Percentiles rank a stretch among this genome's conserved stretches.
These are phyloP conservation scores for Zizania palustris DNA, from an alignment of 202 grass and related monocot genomes.

Conservation along the genomic window DNA sequence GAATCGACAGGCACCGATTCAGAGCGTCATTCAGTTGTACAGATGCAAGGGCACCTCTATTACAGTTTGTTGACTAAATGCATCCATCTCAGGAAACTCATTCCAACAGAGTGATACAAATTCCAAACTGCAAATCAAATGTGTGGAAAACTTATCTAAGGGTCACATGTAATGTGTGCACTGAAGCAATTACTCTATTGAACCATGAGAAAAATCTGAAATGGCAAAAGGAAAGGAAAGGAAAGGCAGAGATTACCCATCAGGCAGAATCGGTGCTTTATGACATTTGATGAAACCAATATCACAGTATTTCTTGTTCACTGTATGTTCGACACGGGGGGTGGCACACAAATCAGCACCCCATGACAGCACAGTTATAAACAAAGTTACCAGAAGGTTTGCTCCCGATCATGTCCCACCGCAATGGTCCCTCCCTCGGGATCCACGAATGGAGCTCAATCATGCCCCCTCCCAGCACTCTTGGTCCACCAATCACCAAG, in stretches of 20 bases:
- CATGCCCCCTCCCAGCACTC: conserved; percentile 80
- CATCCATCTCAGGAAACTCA: conserved; percentile 53
- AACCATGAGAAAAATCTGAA: conserved; percentile 64
- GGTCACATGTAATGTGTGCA: conserved; percentile 51
- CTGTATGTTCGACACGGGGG: conserved; percentile 46
- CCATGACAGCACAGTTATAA: conserved; percentile 99
- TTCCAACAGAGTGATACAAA: conserved; percentile 54
- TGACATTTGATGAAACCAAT: conserved; percentile 66
- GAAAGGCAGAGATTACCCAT: conserved; percentile 69
- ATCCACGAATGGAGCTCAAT: conserved; percentile 97
- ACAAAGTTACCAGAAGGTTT: conserved; percentile 90
- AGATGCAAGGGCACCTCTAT: conserved; percentile 50
- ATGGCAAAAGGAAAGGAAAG: conserved; percentile 57
- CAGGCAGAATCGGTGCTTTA: conserved; percentile 73
- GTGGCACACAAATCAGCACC: conserved; percentile 67
- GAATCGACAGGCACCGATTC: conserved; percentile 12
- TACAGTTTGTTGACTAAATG: conserved; percentile 55
- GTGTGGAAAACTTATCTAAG: conserved; percentile 34
- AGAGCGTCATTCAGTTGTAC: conserved; percentile 45
- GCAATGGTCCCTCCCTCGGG: conserved; percentile 63
- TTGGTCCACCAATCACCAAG: conserved; percentile 87
- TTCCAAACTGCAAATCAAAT: conserved; percentile 50
- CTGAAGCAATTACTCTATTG: conserved; percentile 48
- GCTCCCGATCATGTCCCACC: conserved; percentile 91
- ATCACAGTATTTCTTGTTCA: conserved; percentile 58